Percentiles rank a stretch among this genome's conserved stretches.
phyloP scores from a whole-genome alignment of 148 eudicot genomes.

The Cornus suecica region DNA sequence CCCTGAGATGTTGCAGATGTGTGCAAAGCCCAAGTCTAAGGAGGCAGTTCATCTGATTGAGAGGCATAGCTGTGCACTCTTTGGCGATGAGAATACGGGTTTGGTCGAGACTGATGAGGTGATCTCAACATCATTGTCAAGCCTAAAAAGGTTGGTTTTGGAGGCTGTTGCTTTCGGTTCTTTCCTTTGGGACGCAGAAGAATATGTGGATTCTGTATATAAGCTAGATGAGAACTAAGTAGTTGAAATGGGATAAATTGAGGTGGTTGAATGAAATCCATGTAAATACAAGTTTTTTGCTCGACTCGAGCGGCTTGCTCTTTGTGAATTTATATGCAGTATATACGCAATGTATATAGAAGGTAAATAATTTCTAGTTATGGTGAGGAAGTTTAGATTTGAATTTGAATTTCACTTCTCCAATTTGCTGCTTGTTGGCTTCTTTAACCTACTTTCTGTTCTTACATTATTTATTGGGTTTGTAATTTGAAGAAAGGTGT shows the following conservation, averaged over 20 bases:
- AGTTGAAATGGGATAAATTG: background rate
- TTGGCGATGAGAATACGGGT: slow-evolving; percentile 40
- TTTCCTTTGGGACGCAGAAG: slow-evolving; percentile 87
- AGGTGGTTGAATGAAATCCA: background rate
- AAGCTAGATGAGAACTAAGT: slow-evolving; percentile 46
- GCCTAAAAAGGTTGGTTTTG: slow-evolving; percentile 71
- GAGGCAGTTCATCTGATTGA: slow-evolving; percentile 52
- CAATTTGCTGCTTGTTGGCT: background rate
- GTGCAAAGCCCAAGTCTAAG: slow-evolving; percentile 55
- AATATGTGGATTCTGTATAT: slow-evolving; percentile 44
- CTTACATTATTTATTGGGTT: background rate
- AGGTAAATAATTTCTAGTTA: background rate
- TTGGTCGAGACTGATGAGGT: slow-evolving; percentile 29
- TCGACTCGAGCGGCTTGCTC: background rate
- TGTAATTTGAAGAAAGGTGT: too few relatives aligned
- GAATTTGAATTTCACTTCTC: background rate
- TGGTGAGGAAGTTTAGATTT: background rate
- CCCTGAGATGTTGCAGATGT: slow-evolving; percentile 37
- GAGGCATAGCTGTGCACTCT: slow-evolving; percentile 65
- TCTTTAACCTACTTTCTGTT: background rate
- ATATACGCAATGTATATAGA: background rate
- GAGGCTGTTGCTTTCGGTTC: slow-evolving; percentile 90
- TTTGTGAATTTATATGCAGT: slow-evolving; percentile 13
- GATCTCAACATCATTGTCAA: slow-evolving; percentile 65
- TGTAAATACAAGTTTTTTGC: slow-evolving; percentile 13